Evolutionary conservation across 2,329 filamentous ascomycete genomes (phyloP), one percentile per base, ranked within the genome.

Genomic region (Neofusicoccum umdonicola): DNA sequence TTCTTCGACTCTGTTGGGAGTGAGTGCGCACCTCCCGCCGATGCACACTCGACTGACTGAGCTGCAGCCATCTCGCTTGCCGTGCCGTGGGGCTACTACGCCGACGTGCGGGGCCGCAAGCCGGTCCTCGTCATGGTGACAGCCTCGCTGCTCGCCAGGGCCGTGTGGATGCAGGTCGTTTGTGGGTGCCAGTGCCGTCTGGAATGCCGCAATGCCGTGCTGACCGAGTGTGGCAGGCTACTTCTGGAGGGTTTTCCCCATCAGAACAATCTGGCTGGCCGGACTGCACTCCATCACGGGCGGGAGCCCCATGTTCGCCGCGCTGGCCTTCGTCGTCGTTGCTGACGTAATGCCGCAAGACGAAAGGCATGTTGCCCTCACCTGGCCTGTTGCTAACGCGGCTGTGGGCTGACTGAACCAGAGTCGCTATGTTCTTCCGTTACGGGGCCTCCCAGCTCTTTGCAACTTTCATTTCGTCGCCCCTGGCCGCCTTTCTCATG

Each of bases 1-100:
- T 79, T 81, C 1, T 74, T 84, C 35, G 79, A 84, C 39, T 79
- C 80, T 64, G 70, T 85, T 3, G 80, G 84, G 9, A 78, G 80
- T 81, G 39, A 5, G 67, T 69, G 75, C 7, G 9, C 37, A 7
- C 27, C 27, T 48, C 27, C 11, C 17, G 3, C 17, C 27, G 27
- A 31, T 51, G 34, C 27, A 9, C 64, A 27, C 2, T 6, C 19
- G 65, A 7, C 4, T 41, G n/a, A 6, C 42, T 68, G 57, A 45
- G 34, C 8, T 27, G 63, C 62, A 66, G 31, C 39, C 19, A 63
- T 78, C 11, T 42, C 74, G 1, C 69, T 78, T 1, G 74, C 74
- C 1, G 67, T 78, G 1, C 74, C 75, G 2, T 72, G 75, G 48
- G 76, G 75, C 22, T 77, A 72, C 66, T 68, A 69, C 2, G 76